Conservation (phyloP, 352 stramenopile genomes). For the Globisporangium cystogenes region DNA sequence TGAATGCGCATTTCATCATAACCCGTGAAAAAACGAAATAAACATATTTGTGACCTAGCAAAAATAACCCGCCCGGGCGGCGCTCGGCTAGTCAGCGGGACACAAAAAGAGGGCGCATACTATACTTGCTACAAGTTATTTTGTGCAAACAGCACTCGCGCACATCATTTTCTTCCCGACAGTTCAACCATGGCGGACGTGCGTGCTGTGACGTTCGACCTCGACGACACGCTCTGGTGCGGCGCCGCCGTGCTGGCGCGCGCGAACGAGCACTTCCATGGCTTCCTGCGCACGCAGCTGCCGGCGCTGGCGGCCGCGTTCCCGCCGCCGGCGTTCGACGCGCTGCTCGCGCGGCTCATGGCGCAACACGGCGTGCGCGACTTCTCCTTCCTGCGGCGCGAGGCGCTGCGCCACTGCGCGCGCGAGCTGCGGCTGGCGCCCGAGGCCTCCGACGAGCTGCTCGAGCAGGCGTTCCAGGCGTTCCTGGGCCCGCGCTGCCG, state of each 20-base stretch:
- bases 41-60: too few species aligned
- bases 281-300: conserved; percentile 24
- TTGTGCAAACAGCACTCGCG: too few species aligned
- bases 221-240: conserved; percentile 79
- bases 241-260: conserved; percentile 41
- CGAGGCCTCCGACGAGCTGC: conserved; percentile 14
- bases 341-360: conserved; percentile 34
- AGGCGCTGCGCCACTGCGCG: conserved; percentile 45
- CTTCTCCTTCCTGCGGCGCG: conserved; percentile 63
- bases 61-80: too few species aligned
- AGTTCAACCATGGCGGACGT: conserved; percentile 16
- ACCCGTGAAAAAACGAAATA: too few species aligned
- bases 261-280: conserved; percentile 45
- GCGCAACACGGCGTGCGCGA: conserved; percentile 41
- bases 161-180: too few species aligned
- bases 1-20: too few species aligned
- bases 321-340: conserved; percentile 36
- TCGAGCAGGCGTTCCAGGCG: conserved; percentile 49
- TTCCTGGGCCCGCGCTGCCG: conserved; percentile 55
- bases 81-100: too few species aligned
- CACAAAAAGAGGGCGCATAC: too few species aligned
- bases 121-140: too few species aligned
- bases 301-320: conserved; percentile 32
- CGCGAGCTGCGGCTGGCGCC: conserved; percentile 13
- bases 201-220: conserved; percentile 63